Conservation (phyloP, 139 green algal species). For the Nannochloris sp. region DNA sequence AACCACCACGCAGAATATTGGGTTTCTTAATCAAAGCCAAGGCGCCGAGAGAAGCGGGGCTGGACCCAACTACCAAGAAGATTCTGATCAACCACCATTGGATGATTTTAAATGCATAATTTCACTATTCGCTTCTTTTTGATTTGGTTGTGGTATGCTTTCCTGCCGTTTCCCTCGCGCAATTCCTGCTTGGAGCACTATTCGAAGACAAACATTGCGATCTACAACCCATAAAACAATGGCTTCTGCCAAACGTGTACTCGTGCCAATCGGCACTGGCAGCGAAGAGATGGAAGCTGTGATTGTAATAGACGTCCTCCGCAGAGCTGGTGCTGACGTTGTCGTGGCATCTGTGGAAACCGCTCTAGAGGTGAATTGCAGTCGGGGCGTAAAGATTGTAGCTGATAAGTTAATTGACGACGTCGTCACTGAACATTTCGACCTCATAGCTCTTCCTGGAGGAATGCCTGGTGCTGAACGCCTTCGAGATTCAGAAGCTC, state of each 20-base stretch:
- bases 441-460: constrained; percentile 84
- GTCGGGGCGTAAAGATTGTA: constrained; percentile 65
- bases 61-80: no score
- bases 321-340: constrained; percentile 67
- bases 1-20: no score
- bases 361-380: constrained; percentile 41
- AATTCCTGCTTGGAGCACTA: no score
- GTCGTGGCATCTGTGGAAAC: constrained; percentile 79
- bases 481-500: constrained; percentile 55
- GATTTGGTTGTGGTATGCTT: no score
- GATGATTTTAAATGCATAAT: no score
- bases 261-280: constrained; percentile 80
- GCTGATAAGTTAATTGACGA: constrained; percentile 69
- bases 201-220: no score
- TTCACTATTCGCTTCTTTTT: no score
- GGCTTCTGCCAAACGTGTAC: constrained; percentile 41
- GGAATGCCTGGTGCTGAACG: constrained; percentile 91
- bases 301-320: constrained; percentile 87
- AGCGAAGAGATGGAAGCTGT: constrained; percentile 84
- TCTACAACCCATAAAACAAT: no score
- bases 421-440: constrained; percentile 37
- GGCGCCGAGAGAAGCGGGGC: no score
- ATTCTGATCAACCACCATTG: no score
- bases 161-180: no score
- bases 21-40: no score